Percentiles rank a stretch among this genome's conserved stretches.
These are phyloP conservation scores for Terfezia claveryi DNA, from an alignment of 495 filamentous ascomycete genomes.

Conservation along the genomic window DNA sequence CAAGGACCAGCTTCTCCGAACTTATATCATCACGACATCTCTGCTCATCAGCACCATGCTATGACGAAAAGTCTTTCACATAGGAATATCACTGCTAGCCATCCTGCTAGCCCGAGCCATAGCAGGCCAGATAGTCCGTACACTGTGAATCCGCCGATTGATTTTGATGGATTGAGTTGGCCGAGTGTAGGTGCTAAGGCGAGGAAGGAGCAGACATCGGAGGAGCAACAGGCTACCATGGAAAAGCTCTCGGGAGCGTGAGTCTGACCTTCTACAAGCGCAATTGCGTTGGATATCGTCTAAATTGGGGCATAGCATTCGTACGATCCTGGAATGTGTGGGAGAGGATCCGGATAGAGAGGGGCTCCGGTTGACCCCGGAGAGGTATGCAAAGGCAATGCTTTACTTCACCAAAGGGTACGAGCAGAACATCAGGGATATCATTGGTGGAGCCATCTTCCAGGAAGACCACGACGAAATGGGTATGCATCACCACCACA, in stretches of 20 bases:
- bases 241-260: constrained; percentile 57
- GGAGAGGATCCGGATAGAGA: constrained; percentile 89
- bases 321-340: constrained; percentile 83
- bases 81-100: not conserved
- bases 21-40: not conserved
- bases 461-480: constrained; percentile 86
- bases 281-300: not conserved
- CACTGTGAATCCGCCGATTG: constrained; percentile 36
- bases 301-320: constrained; percentile 22
- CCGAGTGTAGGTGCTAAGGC: constrained; percentile 27
- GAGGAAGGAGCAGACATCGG: constrained; percentile 19
- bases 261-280: constrained; percentile 1
- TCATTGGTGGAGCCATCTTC: constrained; percentile 90
- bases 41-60: not conserved
- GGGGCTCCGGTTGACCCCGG: constrained; percentile 67
- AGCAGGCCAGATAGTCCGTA: constrained; percentile 11
- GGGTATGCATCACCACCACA: constrained; percentile 1
- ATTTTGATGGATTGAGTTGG: constrained; percentile 54
- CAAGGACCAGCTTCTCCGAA: not conserved
- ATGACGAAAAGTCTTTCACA: not conserved
- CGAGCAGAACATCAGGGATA: constrained; percentile 78
- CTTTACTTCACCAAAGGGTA: constrained; percentile 98
- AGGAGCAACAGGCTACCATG: constrained; percentile 47
- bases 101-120: not conserved
- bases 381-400: constrained; percentile 89